A percentile compares a stretch with the other conserved stretches of the same genome.
phyloP scores from a whole-genome alignment of 2,329 filamentous ascomycete species.

The Ceratocystis papillata region DNA sequence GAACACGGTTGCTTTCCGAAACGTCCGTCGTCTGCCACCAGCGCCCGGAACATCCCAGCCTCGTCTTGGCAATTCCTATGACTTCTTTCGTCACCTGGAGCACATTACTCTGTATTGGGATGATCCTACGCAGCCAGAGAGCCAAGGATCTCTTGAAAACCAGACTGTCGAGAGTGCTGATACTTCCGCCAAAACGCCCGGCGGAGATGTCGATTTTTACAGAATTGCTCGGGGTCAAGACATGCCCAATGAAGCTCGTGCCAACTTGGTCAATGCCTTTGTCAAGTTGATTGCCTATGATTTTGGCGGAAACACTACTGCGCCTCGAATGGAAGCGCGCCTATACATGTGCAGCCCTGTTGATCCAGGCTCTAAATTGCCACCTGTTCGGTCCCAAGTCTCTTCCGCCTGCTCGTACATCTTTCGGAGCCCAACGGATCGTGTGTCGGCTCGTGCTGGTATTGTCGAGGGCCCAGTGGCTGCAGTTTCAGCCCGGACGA shows the following conservation, averaged over 20 bases:
- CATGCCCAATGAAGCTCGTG: slow-evolving; percentile 49
- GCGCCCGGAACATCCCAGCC: slow-evolving; percentile 43
- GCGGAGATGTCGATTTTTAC: slow-evolving; percentile 28
- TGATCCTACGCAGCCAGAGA: slow-evolving; percentile 39
- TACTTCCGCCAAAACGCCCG: slow-evolving; percentile 9
- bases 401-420: slow-evolving; percentile 50
- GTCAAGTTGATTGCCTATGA: slow-evolving; percentile 55
- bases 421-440: slow-evolving; percentile 49
- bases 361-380: slow-evolving; percentile 27
- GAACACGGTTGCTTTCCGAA: slow-evolving; percentile 51
- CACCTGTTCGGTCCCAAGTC: slow-evolving; percentile 42
- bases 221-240: slow-evolving; percentile 43
- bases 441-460: slow-evolving; percentile 48
- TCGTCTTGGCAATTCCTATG: slow-evolving; percentile 52
- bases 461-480: slow-evolving; percentile 52
- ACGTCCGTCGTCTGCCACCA: slow-evolving; percentile 47
- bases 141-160: slow-evolving; percentile 10
- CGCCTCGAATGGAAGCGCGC: slow-evolving; percentile 48
- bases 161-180: neutral
- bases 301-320: slow-evolving; percentile 51
- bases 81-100: slow-evolving; percentile 55
- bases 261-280: slow-evolving; percentile 48
- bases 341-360: slow-evolving; percentile 41
- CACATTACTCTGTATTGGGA: slow-evolving; percentile 50
- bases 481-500: slow-evolving; percentile 47